A percentile compares a stretch with the other conserved stretches of the same genome.
Evolutionary conservation across 2,329 filamentous ascomycete species (phyloP).

Genomic region (Botrytis aclada): DNA sequence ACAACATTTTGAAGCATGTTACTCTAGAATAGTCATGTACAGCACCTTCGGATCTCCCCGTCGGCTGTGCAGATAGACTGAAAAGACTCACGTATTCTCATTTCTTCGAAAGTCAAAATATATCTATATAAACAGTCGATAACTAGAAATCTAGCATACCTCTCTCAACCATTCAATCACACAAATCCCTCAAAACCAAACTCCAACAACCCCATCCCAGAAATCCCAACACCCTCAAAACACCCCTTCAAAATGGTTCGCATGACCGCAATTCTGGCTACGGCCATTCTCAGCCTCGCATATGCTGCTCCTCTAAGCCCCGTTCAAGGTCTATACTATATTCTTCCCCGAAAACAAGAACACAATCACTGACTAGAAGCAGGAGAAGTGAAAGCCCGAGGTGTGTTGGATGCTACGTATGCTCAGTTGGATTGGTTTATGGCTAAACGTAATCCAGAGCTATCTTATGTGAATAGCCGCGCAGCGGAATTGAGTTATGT

Average conservation of each 20-base stretch:
- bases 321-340: not conserved
- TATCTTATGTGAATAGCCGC: constrained; percentile 4
- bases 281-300: not conserved
- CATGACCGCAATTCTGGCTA: not conserved
- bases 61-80: not conserved
- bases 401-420: not conserved
- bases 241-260: not conserved
- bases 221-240: not conserved
- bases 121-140: not conserved
- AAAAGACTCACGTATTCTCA: not conserved
- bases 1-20: not conserved
- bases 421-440: not conserved
- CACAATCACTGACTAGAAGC: not conserved
- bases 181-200: not conserved
- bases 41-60: not conserved
- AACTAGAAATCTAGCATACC: not conserved
- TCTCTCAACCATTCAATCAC: not conserved
- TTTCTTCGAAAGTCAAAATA: not conserved
- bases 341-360: not conserved
- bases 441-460: not conserved
- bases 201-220: not conserved
- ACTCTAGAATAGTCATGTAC: not conserved
- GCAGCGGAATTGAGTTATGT: not conserved
- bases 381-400: not conserved
- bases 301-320: not conserved